Evolutionary conservation across 441 rosid species (phyloP), one percentile per base, ranked within the genome.

Genomic region (Populus hybrid): DNA sequence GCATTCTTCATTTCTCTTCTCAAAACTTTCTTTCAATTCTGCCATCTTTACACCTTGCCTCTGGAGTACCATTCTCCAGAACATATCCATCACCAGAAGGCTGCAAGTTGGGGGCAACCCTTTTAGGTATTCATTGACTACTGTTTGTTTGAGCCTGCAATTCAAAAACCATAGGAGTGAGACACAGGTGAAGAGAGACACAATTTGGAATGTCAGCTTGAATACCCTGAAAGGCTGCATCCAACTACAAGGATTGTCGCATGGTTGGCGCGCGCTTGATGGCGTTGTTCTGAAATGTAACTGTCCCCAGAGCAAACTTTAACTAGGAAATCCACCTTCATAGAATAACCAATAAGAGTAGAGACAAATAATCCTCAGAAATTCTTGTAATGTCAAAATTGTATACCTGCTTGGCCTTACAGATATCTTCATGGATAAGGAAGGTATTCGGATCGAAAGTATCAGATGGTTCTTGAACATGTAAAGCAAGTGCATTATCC

Each of bases 241-340:
- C 88, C 85, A 35, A 85, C 75, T 26, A 74, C 86, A 33, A 87
- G 86, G 38, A 85, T 75, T 5, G 84, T 78, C 50, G 89, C 89
- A 76, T 70, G 76, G 74, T 74, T 82, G 69, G 76, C 53, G 38
- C 85, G 76, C 7, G 73, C 89, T 83, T 83, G 85, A 74, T 76
- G 35, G 36, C 81, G 74, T 68, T 83, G 65, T 50, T 77, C 84
- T 11, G 81, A 76, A 29, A 87, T 71, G 73, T 76, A 85, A 28
- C 82, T 79, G 68, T 81, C 76, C 18, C 83, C 88, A 5, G 24
- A n/a, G 56, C 83, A 85, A 24, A 83, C 81, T 77, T 78, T 83
- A 56, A 84, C 83, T 26, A 74, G 82, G 64, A 86, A 81, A 81
- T 81, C 86, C 28, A 86, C 82, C 87, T 86, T 74, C n/a, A n/a